Conservation (phyloP, 1,139 yeast genomes). For the Lodderomyces elongisporus region DNA sequence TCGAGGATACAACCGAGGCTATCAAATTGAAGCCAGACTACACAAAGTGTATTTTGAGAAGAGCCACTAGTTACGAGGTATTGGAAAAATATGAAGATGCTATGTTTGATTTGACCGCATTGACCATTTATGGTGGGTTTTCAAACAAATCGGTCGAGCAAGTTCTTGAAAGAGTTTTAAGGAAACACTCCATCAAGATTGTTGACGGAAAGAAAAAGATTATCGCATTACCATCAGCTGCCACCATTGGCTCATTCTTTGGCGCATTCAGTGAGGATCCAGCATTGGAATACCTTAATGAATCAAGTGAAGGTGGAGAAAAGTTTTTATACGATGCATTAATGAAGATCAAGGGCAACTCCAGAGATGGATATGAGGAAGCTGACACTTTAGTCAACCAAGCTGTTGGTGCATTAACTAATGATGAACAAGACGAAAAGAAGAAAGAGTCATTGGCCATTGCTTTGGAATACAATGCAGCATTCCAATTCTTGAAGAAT, state of each 20-base stretch:
- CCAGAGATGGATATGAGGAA: constrained; percentile 65
- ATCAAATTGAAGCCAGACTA: constrained; percentile 83
- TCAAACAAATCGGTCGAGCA: constrained; percentile 73
- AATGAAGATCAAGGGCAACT: constrained; percentile 55
- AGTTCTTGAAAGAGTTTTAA: constrained; percentile 82
- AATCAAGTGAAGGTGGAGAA: constrained; percentile 49
- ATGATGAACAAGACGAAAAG: constrained; percentile 17
- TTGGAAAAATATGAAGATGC: constrained; percentile 78
- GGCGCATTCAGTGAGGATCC: constrained; percentile 58
- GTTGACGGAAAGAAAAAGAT: constrained; percentile 56
- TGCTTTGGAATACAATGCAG: constrained; percentile 81
- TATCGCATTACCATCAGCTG: constrained; percentile 73
- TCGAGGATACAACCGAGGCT: constrained; percentile 84
- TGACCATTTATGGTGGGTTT: constrained; percentile 73
- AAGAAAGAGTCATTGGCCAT: constrained; percentile 39
- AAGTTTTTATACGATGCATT: constrained; percentile 66
- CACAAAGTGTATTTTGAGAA: constrained; percentile 73
- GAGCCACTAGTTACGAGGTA: constrained; percentile 84
- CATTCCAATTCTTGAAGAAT: constrained; percentile 77
- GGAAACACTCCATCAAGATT: constrained; percentile 64
- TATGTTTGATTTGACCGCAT: constrained; percentile 85
- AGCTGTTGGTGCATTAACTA: constrained; percentile 56
- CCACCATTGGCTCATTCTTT: constrained; percentile 81
- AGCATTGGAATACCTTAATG: constrained; percentile 47
- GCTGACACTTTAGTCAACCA: constrained; percentile 68